A percentile compares a stretch with the other conserved stretches of the same genome.
Conservation (phyloP, 129 eudicot genomes). For the Escallonia rubra region DNA sequence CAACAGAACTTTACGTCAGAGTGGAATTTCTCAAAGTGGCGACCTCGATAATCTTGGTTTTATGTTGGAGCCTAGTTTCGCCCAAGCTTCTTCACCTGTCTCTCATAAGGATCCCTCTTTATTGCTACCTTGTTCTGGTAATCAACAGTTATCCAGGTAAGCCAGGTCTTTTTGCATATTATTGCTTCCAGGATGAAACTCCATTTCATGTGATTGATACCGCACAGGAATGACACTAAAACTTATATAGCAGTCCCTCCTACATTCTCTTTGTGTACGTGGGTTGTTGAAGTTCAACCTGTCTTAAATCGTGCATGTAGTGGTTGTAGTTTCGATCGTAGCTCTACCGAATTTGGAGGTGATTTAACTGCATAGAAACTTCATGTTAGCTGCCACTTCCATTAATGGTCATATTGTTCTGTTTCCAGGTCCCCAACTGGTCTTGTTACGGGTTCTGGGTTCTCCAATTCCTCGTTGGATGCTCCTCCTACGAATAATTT, state of each 20-base stretch:
- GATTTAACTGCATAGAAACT: not conserved
- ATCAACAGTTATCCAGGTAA: conserved; percentile 49
- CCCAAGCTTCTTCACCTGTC: conserved; percentile 31
- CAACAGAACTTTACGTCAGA: conserved; percentile 68
- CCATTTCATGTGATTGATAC: too few relatives aligned
- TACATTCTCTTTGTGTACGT: too few relatives aligned
- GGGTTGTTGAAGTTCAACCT: too few relatives aligned
- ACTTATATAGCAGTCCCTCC: too few relatives aligned
- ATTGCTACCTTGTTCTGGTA: conserved; percentile 37
- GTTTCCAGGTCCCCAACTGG: conserved; percentile 10
- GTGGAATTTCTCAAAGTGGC: conserved; percentile 56
- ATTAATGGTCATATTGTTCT: not conserved
- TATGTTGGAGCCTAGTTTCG: conserved; percentile 68
- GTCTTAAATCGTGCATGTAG: too few relatives aligned
- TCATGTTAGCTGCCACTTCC: not conserved
- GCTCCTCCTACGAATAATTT: conserved; percentile 1
- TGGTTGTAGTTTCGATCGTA: too few relatives aligned
- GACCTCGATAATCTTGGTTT: conserved; percentile 63
- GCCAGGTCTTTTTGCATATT: not conserved
- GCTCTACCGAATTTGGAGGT: not conserved
- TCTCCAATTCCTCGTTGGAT: conserved; percentile 2
- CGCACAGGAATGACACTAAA: too few relatives aligned
- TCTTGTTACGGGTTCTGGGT: conserved; percentile 4
- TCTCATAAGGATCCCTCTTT: conserved; percentile 36
- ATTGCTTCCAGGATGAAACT: too few relatives aligned